Conservation (phyloP, 495 filamentous ascomycete genomes). For the Astrothelium macrocarpum region DNA sequence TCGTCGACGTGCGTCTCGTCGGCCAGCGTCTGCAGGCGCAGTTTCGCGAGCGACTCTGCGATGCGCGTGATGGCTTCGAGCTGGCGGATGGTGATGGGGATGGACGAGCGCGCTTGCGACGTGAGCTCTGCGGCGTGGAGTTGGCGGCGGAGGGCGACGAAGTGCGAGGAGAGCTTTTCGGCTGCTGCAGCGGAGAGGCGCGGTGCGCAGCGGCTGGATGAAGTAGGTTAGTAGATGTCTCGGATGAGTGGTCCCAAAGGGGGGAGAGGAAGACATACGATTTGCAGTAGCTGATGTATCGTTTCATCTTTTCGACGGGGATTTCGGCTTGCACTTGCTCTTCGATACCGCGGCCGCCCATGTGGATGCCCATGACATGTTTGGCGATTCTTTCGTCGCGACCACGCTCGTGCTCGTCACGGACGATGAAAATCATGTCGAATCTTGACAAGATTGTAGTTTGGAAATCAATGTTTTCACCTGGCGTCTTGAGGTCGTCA, state of each 20-base stretch:
- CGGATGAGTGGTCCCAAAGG: not conserved
- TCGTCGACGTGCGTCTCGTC: conserved; percentile 92
- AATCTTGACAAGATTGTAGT: conserved; percentile 98
- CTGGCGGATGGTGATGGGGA: conserved; percentile 96
- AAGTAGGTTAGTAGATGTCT: not conserved
- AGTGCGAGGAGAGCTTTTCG: conserved; percentile 94
- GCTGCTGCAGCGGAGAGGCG: conserved; percentile 85
- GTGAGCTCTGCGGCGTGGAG: conserved; percentile 84
- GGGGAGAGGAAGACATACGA: conserved; percentile 47
- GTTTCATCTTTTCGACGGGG: conserved; percentile 90
- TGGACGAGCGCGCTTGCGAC: conserved; percentile 76
- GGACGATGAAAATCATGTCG: conserved; percentile 99
- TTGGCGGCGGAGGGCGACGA: conserved; percentile 90
- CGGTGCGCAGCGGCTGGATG: conserved; percentile 55
- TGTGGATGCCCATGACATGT: conserved; percentile 97
- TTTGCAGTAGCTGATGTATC: conserved; percentile 97
- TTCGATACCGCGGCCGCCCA: conserved; percentile 78
- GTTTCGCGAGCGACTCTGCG: conserved; percentile 88
- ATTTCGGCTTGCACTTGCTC: conserved; percentile 79
- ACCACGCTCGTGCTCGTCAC: conserved; percentile 82
- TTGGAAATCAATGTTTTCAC: conserved; percentile 99
- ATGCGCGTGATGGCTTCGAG: conserved; percentile 96
- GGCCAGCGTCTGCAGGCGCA: conserved; percentile 73
- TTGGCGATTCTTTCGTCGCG: conserved; percentile 90
- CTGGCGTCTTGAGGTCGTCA: conserved; percentile 93